phyloP scores from a whole-genome alignment of 73 alveolate genomes.

The Paramecium octaurelia region DNA sequence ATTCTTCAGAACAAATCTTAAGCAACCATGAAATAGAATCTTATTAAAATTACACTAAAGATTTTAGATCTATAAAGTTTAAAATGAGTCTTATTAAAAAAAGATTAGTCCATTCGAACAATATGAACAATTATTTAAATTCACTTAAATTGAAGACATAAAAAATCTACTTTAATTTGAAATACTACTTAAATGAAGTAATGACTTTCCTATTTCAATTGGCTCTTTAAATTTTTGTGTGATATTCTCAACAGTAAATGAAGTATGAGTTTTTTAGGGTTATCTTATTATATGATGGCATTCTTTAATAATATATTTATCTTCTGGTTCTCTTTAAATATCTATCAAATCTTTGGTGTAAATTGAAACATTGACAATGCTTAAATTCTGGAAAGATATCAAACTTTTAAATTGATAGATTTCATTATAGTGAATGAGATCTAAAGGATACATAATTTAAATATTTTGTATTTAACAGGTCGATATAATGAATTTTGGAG shows the following conservation, averaged over 20 bases:
- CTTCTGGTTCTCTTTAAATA: background rate
- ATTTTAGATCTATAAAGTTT: background rate
- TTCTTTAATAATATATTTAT: background rate
- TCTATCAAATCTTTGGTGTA: background rate
- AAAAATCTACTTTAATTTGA: background rate
- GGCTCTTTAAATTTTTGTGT: background rate
- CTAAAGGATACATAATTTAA: background rate
- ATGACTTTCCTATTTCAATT: background rate
- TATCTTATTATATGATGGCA: background rate
- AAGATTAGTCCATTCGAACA: background rate
- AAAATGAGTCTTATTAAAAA: background rate
- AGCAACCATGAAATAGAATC: background rate
- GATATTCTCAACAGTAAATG: background rate
- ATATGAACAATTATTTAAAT: background rate
- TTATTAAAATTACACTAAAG: background rate
- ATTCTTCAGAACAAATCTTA: background rate
- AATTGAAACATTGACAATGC: background rate
- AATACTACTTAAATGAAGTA: background rate
- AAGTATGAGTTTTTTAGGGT: background rate
- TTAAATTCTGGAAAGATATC: background rate
- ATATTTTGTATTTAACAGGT: background rate
- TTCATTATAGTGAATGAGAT: background rate
- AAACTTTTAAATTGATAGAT: background rate
- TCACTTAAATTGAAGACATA: background rate
- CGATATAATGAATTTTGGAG: background rate